Base-by-base conservation (phyloP, 495 filamentous ascomycete species). In the Penicillium cataractarum region DNA sequence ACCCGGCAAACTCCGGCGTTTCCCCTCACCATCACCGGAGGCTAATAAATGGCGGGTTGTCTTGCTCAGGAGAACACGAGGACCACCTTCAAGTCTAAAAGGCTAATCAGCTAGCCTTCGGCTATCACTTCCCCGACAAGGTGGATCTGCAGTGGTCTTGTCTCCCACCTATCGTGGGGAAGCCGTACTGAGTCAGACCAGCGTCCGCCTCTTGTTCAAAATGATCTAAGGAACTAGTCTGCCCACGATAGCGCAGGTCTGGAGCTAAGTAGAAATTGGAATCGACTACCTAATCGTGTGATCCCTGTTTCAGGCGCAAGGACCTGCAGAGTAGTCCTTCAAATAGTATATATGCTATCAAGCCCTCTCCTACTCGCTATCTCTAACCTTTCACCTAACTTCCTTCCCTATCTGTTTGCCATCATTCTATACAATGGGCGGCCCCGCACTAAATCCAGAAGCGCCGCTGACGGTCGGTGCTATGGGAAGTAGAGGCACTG, bases 401-500 rank as follows among this genome's bases (percentile, higher is more conserved):
- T 22, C 31, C 31, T 21, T 33, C 44, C n/a, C 33, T 26, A n/a
- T 40, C 49, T 17, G n/a, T 12, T 37, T 21, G 10, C 2, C 9
- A 33, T 46, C 15, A 21, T 27, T 6, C n/a, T 4, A 26, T 10
- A 55, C 17, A 33, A 55, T 55, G 52, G 19, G 29, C 13, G 17
- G 6, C 29, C 17, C 52, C 5, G 6, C 52, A 4, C 62, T 26
- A 7, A 54, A 50, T 33, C 24, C 62, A 27, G 64, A 66, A 42
- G 58, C 33, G 19, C 64, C 64, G 0, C 24, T 63, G 24, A 66
- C 55, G 21, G 60, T 66, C 26, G 37, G 54, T 48, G 64, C 37
- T 6, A 51, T 66, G 10, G 46, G 51, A 10, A 32, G 39, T 19
- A 59, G 32, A 26, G 44, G 33, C 12, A 54, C 31, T n/a, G 57